Evolutionary conservation across 768 basidiomycete species (phyloP).

Genomic region (Serendipita indica): DNA sequence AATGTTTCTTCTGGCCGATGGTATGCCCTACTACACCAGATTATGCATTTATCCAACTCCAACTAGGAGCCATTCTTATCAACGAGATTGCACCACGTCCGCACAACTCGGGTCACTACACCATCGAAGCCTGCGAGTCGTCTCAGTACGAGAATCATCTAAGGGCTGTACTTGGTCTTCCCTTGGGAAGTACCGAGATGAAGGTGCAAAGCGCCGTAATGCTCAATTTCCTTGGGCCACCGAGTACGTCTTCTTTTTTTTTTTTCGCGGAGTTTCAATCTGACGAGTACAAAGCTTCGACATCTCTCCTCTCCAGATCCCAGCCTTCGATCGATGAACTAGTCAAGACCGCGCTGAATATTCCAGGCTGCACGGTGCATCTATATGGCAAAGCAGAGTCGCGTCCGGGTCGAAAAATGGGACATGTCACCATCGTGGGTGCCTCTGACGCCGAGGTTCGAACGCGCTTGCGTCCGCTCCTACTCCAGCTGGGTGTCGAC

Average conservation of each 20-base stretch:
- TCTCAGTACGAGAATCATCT: constrained; percentile 98
- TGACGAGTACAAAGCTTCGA: neutral
- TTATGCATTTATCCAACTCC: neutral
- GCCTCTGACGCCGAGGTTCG: constrained; percentile 62
- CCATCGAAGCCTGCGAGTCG: constrained; percentile 91
- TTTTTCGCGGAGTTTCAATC: neutral
- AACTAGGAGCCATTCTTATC: constrained; percentile 55
- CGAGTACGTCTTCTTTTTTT: constrained; percentile 32
- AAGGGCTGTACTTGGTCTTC: constrained; percentile 79
- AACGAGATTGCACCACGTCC: constrained; percentile 98
- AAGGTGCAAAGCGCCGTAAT: constrained; percentile 79
- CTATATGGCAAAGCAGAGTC: constrained; percentile 90
- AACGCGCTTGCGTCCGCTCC: constrained; percentile 53
- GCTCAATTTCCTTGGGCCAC: constrained; percentile 89
- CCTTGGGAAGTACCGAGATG: constrained; percentile 75
- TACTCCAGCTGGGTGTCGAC: constrained; percentile 42
- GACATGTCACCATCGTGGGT: constrained; percentile 84
- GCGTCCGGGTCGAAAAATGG: constrained; percentile 91
- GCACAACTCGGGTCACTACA: constrained; percentile 97
- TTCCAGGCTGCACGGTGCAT: constrained; percentile 69
- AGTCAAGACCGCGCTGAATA: constrained; percentile 41
- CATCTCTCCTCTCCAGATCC: neutral
- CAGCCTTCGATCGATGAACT: constrained; percentile 31
- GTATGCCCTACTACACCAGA: constrained; percentile 29
- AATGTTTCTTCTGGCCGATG: constrained; percentile 86